Conservation (phyloP, 2,329 filamentous ascomycete species). For the Aspergillus aculeatinus region DNA sequence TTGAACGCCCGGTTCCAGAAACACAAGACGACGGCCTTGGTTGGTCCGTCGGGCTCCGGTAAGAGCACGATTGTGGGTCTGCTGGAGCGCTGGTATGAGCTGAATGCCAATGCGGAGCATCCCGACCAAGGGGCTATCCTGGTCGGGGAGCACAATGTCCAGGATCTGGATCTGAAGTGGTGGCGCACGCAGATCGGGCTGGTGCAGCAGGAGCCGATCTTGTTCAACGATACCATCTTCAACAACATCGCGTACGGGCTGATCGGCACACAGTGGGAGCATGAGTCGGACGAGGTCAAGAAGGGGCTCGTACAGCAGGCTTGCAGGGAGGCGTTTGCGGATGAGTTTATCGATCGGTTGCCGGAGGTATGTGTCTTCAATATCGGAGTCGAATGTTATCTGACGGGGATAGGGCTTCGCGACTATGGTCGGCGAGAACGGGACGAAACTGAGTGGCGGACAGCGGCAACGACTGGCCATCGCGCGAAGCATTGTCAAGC, state of each 20-base stretch:
- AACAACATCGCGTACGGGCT: slow-evolving; percentile 63
- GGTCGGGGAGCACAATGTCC: slow-evolving; percentile 55
- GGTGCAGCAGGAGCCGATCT: slow-evolving; percentile 67
- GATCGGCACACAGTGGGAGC: slow-evolving; percentile 36
- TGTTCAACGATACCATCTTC: slow-evolving; percentile 66
- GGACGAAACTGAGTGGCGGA: slow-evolving; percentile 77
- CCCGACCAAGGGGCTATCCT: slow-evolving; percentile 48
- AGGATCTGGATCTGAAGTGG: slow-evolving; percentile 61
- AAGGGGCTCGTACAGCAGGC: slow-evolving; percentile 59
- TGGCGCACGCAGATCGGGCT: slow-evolving; percentile 60
- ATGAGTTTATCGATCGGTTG: slow-evolving; percentile 66
- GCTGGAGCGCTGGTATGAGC: slow-evolving; percentile 45
- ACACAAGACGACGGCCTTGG: slow-evolving; percentile 45
- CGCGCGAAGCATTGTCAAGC: slow-evolving; percentile 66
- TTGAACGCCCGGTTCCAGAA: slow-evolving; percentile 35
- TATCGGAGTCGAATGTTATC: background rate
- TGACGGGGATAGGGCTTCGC: slow-evolving; percentile 58
- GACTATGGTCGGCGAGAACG: slow-evolving; percentile 72
- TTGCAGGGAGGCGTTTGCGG: slow-evolving; percentile 66
- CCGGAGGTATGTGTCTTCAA: slow-evolving; percentile 38
- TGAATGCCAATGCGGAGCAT: slow-evolving; percentile 11
- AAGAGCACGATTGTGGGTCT: slow-evolving; percentile 48
- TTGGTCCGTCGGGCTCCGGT: slow-evolving; percentile 47
- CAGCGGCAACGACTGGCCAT: slow-evolving; percentile 82
- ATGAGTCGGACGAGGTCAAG: slow-evolving; percentile 35